Evolutionary conservation across 208 protist genomes (phyloP), one percentile per base, ranked within the genome.

Genomic region (Crithidia fasciculata): DNA sequence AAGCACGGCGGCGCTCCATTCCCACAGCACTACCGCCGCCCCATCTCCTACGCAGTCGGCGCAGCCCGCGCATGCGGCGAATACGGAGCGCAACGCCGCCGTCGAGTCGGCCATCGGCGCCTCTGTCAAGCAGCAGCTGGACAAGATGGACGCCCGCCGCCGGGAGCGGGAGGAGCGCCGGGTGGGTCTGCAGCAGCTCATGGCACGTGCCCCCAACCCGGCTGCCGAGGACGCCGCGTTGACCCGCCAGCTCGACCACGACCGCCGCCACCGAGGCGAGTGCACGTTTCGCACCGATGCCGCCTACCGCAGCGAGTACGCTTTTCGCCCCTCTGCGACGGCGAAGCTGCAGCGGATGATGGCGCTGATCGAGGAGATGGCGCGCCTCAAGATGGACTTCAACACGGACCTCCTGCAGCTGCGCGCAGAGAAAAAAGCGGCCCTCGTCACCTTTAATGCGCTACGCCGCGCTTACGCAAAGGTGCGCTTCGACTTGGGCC

Each of bases 261-360:
- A 98, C 74, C 37, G 87, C 8, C 62, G 49, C 47, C 62, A 81
- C 5, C 84, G 92, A 16, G 98, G 98, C 39, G 97, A 99, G 69
- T 99, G 97, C 73, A 89, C 98, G 13, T 84, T 99, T 40, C 98
- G 98, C 57, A 97, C 91, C 3, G 89, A 96, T 60, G 74, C 86
- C 2, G 76, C 83, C 37, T 99, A 99, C 74, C 81, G 88, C 13
- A 53, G 71, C 19, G 68, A 86, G 9, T 60, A 91, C 58, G 57
- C 36, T 19, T 84, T 81, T 49, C 86, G 92, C 3, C 92, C 98
- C 28, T 99, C 98, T 43, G 96, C 98, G 0, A 82, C 89, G 7
- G 93, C 89, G 19, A 99, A 99, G 79, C 73, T 98, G 28, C 67
- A 86, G 41, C 94, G 99, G 67, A 89, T 99, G 62, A 92, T 99